Evolutionary conservation across 2,329 filamentous ascomycete species (phyloP), one percentile per base, ranked within the genome.

Genomic region (Thermothelomyces thermophilus): DNA sequence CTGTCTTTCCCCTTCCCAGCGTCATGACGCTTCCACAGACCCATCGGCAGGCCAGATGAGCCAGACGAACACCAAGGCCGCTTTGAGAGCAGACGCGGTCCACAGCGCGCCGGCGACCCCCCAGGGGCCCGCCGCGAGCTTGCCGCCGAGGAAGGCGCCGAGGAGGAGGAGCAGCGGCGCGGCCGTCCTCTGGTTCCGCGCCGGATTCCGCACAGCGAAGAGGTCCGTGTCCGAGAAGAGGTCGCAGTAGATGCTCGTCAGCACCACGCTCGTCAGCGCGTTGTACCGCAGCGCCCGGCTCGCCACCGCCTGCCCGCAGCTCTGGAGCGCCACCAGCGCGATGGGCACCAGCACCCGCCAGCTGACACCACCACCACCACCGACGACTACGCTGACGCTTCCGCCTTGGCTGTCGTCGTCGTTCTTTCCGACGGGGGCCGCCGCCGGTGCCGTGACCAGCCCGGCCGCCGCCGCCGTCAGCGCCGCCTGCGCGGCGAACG

Each of bases 201-300:
- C 75, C 5, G 64, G 63, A 51, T 79, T 79, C 35, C 63, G 54
- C 8, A 62, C 41, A 1, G 65, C 63, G 31, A 79, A 74, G 3
- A 80, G 59, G 20, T 73, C 65, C 28, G 69, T 67, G 50, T 89
- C 85, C 1, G 82, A 85, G 58, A 88, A 88, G 17, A 91, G 62
- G 63, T 91, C 87, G 62, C 86, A 90, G 69, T 90, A 91, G 54
- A 87, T 82, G 63, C 84, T 89, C 1, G 87, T 91, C 52, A 93
- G 67, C 3, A 90, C 87, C 14, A 90, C 86, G 54, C 84, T 89
- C 0, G 86, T 90, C 17, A 91, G 69, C 2, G 82, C 80, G 51
- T 81, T 82, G 62, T 83, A 84, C 59, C 82, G 77, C 52, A 91
- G 66, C 0, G 84, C 81, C 3, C 86, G 71, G 59, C 83, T 87